Percentiles rank a stretch among this genome's conserved stretches.
These are phyloP conservation scores for Acer campestre DNA, from an alignment of 345 rosid species.

Conservation along the genomic window DNA sequence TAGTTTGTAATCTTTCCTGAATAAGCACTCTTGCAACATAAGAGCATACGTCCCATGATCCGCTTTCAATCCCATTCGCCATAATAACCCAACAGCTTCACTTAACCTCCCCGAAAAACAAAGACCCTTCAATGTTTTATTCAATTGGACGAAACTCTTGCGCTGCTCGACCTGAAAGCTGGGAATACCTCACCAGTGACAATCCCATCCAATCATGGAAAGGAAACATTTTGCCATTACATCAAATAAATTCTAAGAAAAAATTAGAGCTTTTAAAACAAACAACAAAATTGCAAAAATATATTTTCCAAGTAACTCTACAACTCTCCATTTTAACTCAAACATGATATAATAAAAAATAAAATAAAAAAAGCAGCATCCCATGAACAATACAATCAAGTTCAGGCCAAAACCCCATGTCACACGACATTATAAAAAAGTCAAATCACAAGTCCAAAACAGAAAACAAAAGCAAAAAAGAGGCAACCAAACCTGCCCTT, in stretches of 20 bases:
- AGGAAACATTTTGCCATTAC: conserved; percentile 10
- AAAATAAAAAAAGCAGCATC: background rate
- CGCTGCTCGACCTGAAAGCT: conserved; percentile 67
- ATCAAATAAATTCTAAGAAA: background rate
- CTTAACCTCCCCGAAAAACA: conserved; percentile 63
- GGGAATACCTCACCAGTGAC: conserved; percentile 42
- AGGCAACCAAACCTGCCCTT: conserved; percentile 53
- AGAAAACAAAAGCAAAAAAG: background rate
- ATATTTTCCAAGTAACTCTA: background rate
- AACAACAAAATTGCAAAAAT: background rate
- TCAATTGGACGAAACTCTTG: conserved; percentile 40
- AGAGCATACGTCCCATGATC: conserved; percentile 47
- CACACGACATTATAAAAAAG: background rate
- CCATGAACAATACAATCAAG: background rate
- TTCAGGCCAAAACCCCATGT: background rate
- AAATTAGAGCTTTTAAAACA: background rate
- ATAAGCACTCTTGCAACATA: conserved; percentile 70
- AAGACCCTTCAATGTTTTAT: conserved; percentile 57
- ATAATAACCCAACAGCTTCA: conserved; percentile 66
- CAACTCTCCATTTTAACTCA: background rate
- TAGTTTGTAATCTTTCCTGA: conserved; percentile 39
- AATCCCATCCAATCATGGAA: conserved; percentile 14
- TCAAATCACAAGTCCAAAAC: background rate
- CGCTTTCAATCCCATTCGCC: conserved; percentile 39
- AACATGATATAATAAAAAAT: background rate